phyloP scores from a whole-genome alignment of 176 grass and related monocot genomes.

The sorghum (Sorghum bicolor) region Sorghum_bicolor_NCBIv3 NC_012871.2:73252501-73253000 shows the following conservation, averaged over 20 bases:
- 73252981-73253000: too few species aligned
- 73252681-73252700: conserved; percentile 67
- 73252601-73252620: neutral
- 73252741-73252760: conserved; percentile 80
- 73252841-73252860: conserved; percentile 57
- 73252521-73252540: conserved; percentile 72
- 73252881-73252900: neutral
- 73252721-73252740: conserved; percentile 60
- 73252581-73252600: too few species aligned
- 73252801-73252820: conserved; percentile 51
- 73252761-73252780: conserved; percentile 60
- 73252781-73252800: conserved; percentile 82
- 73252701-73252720: conserved; percentile 71
- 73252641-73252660: neutral
- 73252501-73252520: conserved; percentile 80
- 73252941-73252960: too few species aligned
- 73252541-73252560: conserved; percentile 47
- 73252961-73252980: too few species aligned
- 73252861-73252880: conserved; percentile 16
- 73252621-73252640: neutral
- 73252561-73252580: fast-evolving
- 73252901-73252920: neutral
- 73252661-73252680: neutral
- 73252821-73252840: conserved; percentile 54
- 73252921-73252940: too few species aligned